Conservation (phyloP, 1,284 basidiomycete species). For the Naganishia cerealis region DNA sequence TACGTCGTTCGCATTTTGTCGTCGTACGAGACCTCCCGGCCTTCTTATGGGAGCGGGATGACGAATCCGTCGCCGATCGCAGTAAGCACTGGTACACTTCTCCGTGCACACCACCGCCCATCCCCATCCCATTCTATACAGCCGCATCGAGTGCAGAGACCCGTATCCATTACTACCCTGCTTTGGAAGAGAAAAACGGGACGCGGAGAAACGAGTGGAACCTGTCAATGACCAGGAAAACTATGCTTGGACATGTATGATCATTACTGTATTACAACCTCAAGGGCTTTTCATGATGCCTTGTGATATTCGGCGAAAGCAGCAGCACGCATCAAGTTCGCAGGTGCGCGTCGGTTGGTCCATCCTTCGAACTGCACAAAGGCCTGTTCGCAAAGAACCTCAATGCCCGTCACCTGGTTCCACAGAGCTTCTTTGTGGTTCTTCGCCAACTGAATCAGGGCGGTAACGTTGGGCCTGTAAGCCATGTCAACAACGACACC, state of each 20-base stretch:
- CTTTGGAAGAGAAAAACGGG: too few relatives aligned
- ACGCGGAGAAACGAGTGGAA: too few relatives aligned
- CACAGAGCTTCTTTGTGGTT: conserved; percentile 58
- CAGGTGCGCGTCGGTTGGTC: conserved; percentile 62
- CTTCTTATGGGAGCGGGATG: too few relatives aligned
- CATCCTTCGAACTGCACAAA: conserved; percentile 80
- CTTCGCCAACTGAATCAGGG: conserved; percentile 51
- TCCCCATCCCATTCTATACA: too few relatives aligned
- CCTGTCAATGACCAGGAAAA: background rate
- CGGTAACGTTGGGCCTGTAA: conserved; percentile 70
- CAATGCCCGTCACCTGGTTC: conserved; percentile 72
- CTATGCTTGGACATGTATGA: background rate
- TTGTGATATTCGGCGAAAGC: conserved; percentile 29
- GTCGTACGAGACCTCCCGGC: too few relatives aligned
- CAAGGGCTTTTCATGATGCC: conserved; percentile 9
- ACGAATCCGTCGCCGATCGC: too few relatives aligned
- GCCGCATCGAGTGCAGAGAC: too few relatives aligned
- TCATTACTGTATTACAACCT: conserved; percentile 1
- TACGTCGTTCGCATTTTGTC: too few relatives aligned
- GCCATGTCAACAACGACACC: conserved; percentile 88
- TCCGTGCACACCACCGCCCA: too few relatives aligned
- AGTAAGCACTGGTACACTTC: too few relatives aligned
- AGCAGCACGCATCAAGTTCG: conserved; percentile 28
- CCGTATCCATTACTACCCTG: too few relatives aligned
- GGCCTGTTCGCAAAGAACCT: conserved; percentile 82